A percentile compares a stretch with the other conserved stretches of the same genome.
phyloP scores from a whole-genome alignment of 2,329 filamentous ascomycete species.

The Penicillium psychrosexuale region DNA sequence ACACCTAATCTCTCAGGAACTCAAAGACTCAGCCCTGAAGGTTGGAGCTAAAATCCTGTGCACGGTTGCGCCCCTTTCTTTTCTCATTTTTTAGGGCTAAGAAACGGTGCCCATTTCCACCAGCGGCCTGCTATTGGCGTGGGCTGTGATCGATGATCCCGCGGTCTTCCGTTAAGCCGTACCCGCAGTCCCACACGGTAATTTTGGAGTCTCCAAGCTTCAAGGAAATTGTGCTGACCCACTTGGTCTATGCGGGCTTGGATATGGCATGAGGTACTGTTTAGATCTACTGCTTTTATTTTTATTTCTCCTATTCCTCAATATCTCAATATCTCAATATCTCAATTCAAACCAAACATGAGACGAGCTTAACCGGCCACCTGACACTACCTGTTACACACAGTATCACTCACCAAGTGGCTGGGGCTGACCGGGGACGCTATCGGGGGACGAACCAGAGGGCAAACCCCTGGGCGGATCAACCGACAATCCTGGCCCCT shows the following conservation, averaged over 20 bases:
- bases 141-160: constrained; percentile 22
- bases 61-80: constrained; percentile 11
- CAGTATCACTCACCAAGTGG: not conserved
- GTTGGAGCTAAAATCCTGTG: constrained; percentile 20
- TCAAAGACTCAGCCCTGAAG: constrained; percentile 18
- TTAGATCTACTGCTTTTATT: not conserved
- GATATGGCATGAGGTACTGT: not conserved
- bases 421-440: constrained; percentile 1
- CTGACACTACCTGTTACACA: constrained; percentile 1
- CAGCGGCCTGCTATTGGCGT: constrained; percentile 2
- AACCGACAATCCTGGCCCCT: constrained; percentile 20
- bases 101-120: constrained; percentile 13
- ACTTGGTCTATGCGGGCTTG: constrained; percentile 7
- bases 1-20: not conserved
- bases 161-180: constrained; percentile 20
- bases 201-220: constrained; percentile 1
- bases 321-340: constrained; percentile 1
- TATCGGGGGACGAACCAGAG: constrained; percentile 8
- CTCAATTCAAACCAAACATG: constrained; percentile 2
- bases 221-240: constrained; percentile 7
- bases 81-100: constrained; percentile 1
- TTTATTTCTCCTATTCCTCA: not conserved
- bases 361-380: not conserved
- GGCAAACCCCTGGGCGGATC: constrained; percentile 34
- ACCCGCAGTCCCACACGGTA: constrained; percentile 20